phyloP scores from a whole-genome alignment of 1,284 basidiomycete genomes.

The Pterula multifida region DNA sequence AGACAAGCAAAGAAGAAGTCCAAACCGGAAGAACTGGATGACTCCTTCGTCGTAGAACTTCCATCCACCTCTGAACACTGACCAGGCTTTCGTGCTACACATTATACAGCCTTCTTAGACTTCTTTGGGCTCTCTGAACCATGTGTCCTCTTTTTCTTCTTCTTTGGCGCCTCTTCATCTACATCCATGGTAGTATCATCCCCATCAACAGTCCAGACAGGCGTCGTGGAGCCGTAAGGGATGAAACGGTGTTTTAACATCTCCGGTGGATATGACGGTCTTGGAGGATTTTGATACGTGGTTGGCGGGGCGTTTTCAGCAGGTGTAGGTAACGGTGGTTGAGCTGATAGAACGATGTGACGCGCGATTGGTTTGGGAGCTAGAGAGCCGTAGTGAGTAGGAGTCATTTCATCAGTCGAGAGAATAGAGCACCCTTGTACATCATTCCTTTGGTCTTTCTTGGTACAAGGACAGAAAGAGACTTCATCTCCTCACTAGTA shows the following conservation, averaged over 20 bases:
- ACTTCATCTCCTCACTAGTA: conserved; percentile 52
- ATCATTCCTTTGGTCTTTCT: conserved; percentile 43
- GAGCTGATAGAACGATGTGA: conserved; percentile 44
- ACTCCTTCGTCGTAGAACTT: background rate
- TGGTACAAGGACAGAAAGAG: conserved; percentile 50
- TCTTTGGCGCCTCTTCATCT: conserved; percentile 9
- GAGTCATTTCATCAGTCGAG: background rate
- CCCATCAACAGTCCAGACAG: conserved; percentile 11
- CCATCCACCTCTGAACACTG: background rate
- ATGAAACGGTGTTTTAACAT: conserved; percentile 51
- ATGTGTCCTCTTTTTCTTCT: conserved; percentile 29
- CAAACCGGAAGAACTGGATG: background rate
- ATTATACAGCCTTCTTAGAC: conserved; percentile 25
- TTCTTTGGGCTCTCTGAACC: conserved; percentile 25
- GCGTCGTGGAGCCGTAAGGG: conserved; percentile 41
- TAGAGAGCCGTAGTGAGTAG: conserved; percentile 14
- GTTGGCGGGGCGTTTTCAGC: conserved; percentile 13
- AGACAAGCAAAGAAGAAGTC: background rate
- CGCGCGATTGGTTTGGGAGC: conserved; percentile 47
- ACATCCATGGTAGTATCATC: conserved; percentile 10
- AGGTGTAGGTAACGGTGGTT: conserved; percentile 26
- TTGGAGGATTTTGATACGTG: conserved; percentile 37
- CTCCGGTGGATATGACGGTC: conserved; percentile 45
- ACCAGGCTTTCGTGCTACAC: conserved; percentile 17
- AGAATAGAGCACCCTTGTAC: conserved; percentile 32